Conservation (phyloP, 768 basidiomycete genomes). For the Naganishia antarctica region DNA sequence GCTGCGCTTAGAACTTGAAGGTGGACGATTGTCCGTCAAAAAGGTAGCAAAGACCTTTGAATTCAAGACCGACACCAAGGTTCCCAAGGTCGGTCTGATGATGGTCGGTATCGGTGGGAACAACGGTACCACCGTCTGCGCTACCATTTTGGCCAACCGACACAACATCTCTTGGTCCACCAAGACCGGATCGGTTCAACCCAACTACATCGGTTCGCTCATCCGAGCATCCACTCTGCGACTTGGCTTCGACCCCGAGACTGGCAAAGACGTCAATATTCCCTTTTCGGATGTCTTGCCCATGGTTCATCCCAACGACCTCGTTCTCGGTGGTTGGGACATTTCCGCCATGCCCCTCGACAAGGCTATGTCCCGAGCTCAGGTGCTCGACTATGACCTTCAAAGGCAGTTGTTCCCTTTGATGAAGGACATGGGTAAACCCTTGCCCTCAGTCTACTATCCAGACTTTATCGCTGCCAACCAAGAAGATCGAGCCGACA, state of each 20-base stretch:
- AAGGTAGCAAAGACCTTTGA: constrained; percentile 77
- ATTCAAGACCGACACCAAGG: constrained; percentile 81
- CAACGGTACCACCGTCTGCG: constrained; percentile 89
- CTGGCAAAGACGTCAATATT: constrained; percentile 84
- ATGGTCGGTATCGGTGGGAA: constrained; percentile 96
- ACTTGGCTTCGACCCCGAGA: constrained; percentile 71
- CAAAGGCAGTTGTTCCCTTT: constrained; percentile 88
- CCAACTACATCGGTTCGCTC: constrained; percentile 96
- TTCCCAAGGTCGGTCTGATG: constrained; percentile 94
- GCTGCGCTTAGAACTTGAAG: constrained; percentile 51
- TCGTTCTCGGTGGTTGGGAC: constrained; percentile 97
- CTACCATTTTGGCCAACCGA: constrained; percentile 91
- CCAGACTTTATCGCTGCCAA: constrained; percentile 97
- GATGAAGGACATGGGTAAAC: constrained; percentile 67
- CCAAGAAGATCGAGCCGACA: constrained; percentile 93
- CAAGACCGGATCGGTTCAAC: constrained; percentile 82
- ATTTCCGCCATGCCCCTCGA: constrained; percentile 81
- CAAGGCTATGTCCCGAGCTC: constrained; percentile 84
- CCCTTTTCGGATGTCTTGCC: constrained; percentile 89
- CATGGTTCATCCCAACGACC: constrained; percentile 97
- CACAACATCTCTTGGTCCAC: constrained; percentile 93
- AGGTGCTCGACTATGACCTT: constrained; percentile 92
- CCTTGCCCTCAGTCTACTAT: constrained; percentile 89
- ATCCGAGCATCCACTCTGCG: constrained; percentile 92
- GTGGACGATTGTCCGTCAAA: constrained; percentile 71